These are phyloP conservation scores for Lolium perenne DNA, from an alignment of 176 grass and related monocot genomes.

Conservation along the genomic window DNA sequence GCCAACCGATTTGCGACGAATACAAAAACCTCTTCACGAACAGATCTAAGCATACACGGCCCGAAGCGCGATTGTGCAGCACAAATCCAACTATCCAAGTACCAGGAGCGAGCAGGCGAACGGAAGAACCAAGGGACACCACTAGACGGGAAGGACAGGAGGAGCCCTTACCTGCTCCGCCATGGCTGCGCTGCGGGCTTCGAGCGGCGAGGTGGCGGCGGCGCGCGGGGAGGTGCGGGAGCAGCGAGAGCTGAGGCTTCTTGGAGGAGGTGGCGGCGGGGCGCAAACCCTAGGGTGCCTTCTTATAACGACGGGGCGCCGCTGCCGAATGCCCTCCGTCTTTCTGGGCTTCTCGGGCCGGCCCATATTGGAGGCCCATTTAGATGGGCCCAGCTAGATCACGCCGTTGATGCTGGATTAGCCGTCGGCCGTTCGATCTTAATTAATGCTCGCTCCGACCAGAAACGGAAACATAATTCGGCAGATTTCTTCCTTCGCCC, in stretches of 20 bases:
- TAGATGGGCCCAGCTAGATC: background rate
- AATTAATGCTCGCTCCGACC: background rate
- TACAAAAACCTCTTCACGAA: background rate
- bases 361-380: background rate
- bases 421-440: slow-evolving; percentile 33
- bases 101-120: background rate
- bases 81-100: background rate
- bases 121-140: background rate
- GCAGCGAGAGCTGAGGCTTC: background rate
- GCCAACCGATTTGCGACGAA: background rate
- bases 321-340: slow-evolving; percentile 13
- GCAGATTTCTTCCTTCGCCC: background rate
- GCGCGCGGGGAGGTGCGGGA: slow-evolving; percentile 13
- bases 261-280: slow-evolving; percentile 35
- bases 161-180: slow-evolving; percentile 70
- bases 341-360: background rate
- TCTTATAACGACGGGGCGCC: slow-evolving; percentile 32
- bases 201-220: slow-evolving; percentile 24
- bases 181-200: slow-evolving; percentile 54
- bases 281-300: slow-evolving; percentile 45
- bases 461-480: background rate
- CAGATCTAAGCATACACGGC: background rate
- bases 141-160: background rate
- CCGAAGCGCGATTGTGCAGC: background rate
- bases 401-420: background rate